Evolutionary conservation across 1,139 yeast genomes (phyloP).

Genomic region (Geotrichum macrosporum): DNA sequence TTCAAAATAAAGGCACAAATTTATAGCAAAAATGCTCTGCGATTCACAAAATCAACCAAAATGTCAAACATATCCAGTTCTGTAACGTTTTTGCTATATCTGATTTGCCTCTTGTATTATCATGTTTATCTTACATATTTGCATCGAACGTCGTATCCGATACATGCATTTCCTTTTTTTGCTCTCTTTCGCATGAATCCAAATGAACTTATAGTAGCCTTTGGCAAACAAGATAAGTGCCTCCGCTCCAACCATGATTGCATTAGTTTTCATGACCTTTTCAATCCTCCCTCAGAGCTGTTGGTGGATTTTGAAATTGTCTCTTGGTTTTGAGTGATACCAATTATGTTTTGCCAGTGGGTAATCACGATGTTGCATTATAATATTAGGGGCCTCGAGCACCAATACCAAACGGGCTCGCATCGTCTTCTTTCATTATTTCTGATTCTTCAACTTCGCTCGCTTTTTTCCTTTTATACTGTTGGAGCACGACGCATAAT

Average conservation of each 20-base stretch:
- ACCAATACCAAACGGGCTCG: constrained; percentile 68
- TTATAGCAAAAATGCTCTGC: too few relatives aligned
- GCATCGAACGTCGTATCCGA: too few relatives aligned
- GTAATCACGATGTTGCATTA: constrained; percentile 85
- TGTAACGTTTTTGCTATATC: constrained; percentile 95
- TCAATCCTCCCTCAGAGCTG: constrained; percentile 91
- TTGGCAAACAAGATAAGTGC: constrained; percentile 96
- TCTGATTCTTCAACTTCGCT: constrained; percentile 18
- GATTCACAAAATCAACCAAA: constrained; percentile 90
- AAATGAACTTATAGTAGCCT: constrained; percentile 94
- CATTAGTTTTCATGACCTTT: constrained; percentile 96
- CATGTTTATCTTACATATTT: too few relatives aligned
- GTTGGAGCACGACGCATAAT: too few relatives aligned
- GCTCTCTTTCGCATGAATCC: constrained; percentile 97
- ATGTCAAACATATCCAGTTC: constrained; percentile 95
- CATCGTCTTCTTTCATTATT: constrained; percentile 7
- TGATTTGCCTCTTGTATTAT: constrained; percentile 83
- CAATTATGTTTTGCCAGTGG: constrained; percentile 84
- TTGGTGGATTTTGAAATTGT: constrained; percentile 90
- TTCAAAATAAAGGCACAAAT: too few relatives aligned
- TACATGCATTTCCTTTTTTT: too few relatives aligned
- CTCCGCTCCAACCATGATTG: constrained; percentile 94
- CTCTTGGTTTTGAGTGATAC: constrained; percentile 36
- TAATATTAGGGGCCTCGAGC: constrained; percentile 87
- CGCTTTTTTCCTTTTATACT: constrained; percentile 15